These are phyloP conservation scores for Beta vulgaris DNA, from an alignment of 148 eudicot species.

Conservation along the genomic window DNA sequence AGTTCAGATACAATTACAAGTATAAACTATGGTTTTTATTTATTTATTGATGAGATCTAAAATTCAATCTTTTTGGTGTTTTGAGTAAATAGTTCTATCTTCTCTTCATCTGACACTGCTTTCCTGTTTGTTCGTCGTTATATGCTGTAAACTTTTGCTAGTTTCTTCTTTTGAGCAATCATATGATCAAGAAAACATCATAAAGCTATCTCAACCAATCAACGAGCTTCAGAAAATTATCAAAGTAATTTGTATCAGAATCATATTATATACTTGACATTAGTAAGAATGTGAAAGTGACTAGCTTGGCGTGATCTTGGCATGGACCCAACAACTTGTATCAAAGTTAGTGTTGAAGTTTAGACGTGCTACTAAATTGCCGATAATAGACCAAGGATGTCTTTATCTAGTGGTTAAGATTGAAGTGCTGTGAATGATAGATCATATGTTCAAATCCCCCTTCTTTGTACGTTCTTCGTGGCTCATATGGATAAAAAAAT, in stretches of 20 bases:
- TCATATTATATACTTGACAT: too few relatives aligned
- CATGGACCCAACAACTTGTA: not conserved
- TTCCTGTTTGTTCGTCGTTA: not conserved
- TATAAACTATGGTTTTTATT: not conserved
- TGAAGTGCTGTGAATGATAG: too few relatives aligned
- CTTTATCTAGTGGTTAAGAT: too few relatives aligned
- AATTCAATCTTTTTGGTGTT: not conserved
- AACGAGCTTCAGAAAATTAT: not conserved
- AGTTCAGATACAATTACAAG: not conserved
- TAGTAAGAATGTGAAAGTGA: too few relatives aligned
- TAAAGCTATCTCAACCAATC: not conserved
- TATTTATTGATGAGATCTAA: too few relatives aligned
- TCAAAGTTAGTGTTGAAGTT: not conserved
- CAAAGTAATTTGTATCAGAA: not conserved
- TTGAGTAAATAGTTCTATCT: not conserved
- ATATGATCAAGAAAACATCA: not conserved
- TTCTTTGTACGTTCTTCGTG: too few relatives aligned
- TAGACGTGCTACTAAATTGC: too few relatives aligned
- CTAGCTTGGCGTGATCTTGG: too few relatives aligned
- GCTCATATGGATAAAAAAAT: too few relatives aligned
- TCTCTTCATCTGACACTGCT: not conserved
- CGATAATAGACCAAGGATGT: too few relatives aligned
- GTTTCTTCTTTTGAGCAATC: not conserved
- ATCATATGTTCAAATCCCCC: too few relatives aligned
- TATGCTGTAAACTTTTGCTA: not conserved